Conservation (phyloP, 805 yeast species). For the Wickerhamiella brachini region DNA sequence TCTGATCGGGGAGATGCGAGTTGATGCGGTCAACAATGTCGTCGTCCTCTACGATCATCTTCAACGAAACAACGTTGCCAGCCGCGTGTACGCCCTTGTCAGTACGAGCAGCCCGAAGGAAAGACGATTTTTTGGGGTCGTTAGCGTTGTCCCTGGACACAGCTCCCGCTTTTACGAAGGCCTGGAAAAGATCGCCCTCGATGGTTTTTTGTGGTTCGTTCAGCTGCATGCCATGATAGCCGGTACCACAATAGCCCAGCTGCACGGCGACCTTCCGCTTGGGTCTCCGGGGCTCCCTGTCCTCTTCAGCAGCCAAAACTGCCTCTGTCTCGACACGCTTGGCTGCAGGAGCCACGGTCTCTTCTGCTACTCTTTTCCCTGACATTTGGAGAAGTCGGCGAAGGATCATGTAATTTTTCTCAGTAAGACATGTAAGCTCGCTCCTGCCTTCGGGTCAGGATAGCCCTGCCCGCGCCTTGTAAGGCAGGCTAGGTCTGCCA, state of each 20-base stretch:
- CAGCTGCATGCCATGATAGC: constrained; percentile 91
- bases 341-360: neutral
- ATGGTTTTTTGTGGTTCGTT: constrained; percentile 82
- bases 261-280: constrained; percentile 81
- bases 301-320: neutral
- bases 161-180: constrained; percentile 78
- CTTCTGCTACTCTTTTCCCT: constrained; percentile 1
- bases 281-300: constrained; percentile 25
- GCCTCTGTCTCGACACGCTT: neutral
- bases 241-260: constrained; percentile 93
- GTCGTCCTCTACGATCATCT: constrained; percentile 70
- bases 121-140: constrained; percentile 76
- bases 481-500: too few species aligned
- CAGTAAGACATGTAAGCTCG: neutral
- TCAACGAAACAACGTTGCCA: constrained; percentile 76
- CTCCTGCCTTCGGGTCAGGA: too few species aligned
- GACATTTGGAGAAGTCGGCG: neutral
- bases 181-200: constrained; percentile 76
- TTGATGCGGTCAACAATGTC: constrained; percentile 66
- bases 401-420: neutral
- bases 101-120: constrained; percentile 51
- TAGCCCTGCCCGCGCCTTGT: too few species aligned
- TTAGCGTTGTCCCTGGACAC: constrained; percentile 73
- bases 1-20: constrained; percentile 61
- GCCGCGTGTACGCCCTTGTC: constrained; percentile 98